Percentiles rank a stretch among this genome's conserved stretches.
phyloP scores from a whole-genome alignment of 768 basidiomycete species.

The Lactifluus rugatus region DNA sequence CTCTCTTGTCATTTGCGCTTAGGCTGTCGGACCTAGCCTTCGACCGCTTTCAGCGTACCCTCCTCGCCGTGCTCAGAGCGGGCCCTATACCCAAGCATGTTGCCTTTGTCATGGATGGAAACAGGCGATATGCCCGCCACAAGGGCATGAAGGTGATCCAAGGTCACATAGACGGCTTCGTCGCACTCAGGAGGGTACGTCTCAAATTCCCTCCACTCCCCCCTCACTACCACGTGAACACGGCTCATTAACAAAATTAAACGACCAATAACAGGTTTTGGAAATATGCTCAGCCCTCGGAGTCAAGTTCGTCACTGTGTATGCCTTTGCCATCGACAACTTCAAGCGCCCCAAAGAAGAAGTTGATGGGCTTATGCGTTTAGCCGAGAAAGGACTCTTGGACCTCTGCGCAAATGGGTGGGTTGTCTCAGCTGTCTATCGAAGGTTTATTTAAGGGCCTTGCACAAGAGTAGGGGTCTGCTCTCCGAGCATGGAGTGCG shows the following conservation, averaged over 20 bases:
- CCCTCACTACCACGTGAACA: neutral
- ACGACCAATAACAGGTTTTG: slow-evolving; percentile 48
- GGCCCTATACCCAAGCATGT: slow-evolving; percentile 87
- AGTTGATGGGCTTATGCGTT: slow-evolving; percentile 77
- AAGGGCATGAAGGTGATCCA: slow-evolving; percentile 54
- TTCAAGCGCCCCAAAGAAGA: slow-evolving; percentile 83
- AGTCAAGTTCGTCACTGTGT: slow-evolving; percentile 81
- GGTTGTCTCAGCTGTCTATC: slow-evolving; percentile 21
- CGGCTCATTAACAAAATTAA: neutral
- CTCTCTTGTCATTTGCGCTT: slow-evolving; percentile 20
- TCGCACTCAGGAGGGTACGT: slow-evolving; percentile 64
- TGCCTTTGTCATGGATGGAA: slow-evolving; percentile 97
- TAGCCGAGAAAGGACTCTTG: slow-evolving; percentile 67
- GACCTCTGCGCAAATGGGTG: slow-evolving; percentile 80
- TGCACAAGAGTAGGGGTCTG: slow-evolving; percentile 48
- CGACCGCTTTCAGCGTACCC: slow-evolving; percentile 31
- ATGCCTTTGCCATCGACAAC: slow-evolving; percentile 97
- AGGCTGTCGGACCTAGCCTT: slow-evolving; percentile 20
- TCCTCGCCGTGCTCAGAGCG: slow-evolving; percentile 60
- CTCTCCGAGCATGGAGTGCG: slow-evolving; percentile 76
- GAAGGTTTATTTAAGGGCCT: neutral
- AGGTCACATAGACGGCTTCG: slow-evolving; percentile 82
- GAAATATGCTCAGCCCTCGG: slow-evolving; percentile 77
- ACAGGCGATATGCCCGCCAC: slow-evolving; percentile 77
- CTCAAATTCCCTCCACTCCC: neutral